Evolutionary conservation across 2,329 filamentous ascomycete genomes (phyloP), one percentile per base, ranked within the genome.

Genomic region (Paracoccidioides lutzii): DNA sequence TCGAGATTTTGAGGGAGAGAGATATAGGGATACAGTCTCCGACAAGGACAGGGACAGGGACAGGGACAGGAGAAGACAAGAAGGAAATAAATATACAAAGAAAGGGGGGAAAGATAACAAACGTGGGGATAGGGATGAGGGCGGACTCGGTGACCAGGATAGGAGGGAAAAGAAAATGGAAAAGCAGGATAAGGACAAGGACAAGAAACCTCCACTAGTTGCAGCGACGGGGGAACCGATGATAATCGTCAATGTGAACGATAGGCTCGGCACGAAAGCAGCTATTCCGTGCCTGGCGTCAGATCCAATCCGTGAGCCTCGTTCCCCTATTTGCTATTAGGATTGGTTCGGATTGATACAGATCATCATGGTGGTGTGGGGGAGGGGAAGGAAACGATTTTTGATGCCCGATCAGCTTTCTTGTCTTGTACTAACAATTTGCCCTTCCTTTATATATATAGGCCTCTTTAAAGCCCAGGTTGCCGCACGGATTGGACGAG

Each of bases 181-280:
- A 54, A 69, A 75, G 52, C 71, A 73, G 55, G 73, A 62, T 55
- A 72, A 73, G 55, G 73, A 62, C 55, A 62, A 67, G 51, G 60
- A 68, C 53, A 67, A 68, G 59, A 64, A 65, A n/a, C 60, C 64
- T 0, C 62, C 69, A 8, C 59, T 67, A 6, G 59, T 69, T 35
- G 65, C 73, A 6, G 65, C 69, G 59, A 70, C 67, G 42, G 73
- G 76, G 5, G 86, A 94, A 66, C 85, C 89, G 56, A 94, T 96
- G 86, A 96, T 97, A 62, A 81, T 95, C 53, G 90, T 97, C 15
- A 83, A 91, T 65, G 83, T 97, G 66, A 97, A 97, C 69, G 91
- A 97, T 71, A 81, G 91, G n/a, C 76, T 97, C 40, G 91, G 91
- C 10, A 96, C 91, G n/a, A 95, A 95, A 66, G 88, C 90, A 14